Base-by-base conservation (phyloP, 306 rosid species). In the Trichosanthes cucumerina region DNA sequence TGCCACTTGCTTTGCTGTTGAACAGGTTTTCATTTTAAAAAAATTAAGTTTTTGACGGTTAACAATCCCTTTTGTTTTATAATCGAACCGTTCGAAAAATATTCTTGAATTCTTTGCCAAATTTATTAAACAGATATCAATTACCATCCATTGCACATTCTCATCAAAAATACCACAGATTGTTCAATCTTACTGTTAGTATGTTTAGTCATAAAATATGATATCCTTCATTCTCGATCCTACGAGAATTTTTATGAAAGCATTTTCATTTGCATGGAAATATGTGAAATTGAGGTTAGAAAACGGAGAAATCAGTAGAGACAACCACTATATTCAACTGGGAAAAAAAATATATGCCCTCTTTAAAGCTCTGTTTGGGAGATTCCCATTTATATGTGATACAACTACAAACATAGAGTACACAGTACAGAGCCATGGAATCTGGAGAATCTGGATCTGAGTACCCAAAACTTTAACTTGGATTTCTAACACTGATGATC, bases 321-420 rank as follows among this genome's bases (percentile, higher is more conserved):
- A 19, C 9, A 65, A 66, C 15, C 47, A 7, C 5, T 14, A 33
- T 28, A 34, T 16, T 34, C 24, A 34, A 18, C 47, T 18, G 47
- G 28, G 14, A 6, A 65, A 16, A 36, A 69, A n/a, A 71, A n/a
- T n/a, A 82, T 60, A 47, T 7, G 54, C 69, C 65, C 2, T 68
- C 31, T 33, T 23, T 11, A 56, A 26, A 80, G 87, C 86, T 58
- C 78, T 58, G 52, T 71, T 19, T 33, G 24, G 50, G 49, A 69
- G 78, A 80, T 70, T 72, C 33, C 43, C 64, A 77, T 59, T 84
- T 72, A 34, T 65, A 65, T 84, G 86, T 33, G 76, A 60, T 87
- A 86, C 83, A 87, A 66, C 63, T 87, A 86, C 83, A 86, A 72
- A 60, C 75, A 68, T 68, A 65, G 47, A 62, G 21, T 28, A 28